Percentiles rank a stretch among this genome's conserved stretches.
phyloP scores from a whole-genome alignment of 2,329 filamentous ascomycete genomes.

The Cercospora beticola region DNA sequence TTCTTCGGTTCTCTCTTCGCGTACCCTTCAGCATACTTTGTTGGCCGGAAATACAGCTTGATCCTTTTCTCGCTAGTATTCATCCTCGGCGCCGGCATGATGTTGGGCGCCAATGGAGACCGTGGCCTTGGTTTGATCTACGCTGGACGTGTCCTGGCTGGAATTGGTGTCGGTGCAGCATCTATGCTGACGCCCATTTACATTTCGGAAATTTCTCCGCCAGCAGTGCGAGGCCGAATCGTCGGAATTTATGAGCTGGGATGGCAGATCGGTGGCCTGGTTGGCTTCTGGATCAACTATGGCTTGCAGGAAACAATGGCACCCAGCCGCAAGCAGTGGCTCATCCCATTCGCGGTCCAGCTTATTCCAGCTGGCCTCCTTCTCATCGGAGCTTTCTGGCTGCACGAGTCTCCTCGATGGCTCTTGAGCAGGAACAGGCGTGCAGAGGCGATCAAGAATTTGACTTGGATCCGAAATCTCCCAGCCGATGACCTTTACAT shows the following conservation, averaged over 20 bases:
- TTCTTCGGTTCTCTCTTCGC: constrained; percentile 77
- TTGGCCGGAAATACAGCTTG: constrained; percentile 66
- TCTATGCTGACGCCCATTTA: constrained; percentile 61
- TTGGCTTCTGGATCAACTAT: constrained; percentile 54
- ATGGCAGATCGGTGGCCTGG: constrained; percentile 54
- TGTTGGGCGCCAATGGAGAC: constrained; percentile 63
- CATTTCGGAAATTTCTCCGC: constrained; percentile 58
- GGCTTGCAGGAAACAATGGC: constrained; percentile 42
- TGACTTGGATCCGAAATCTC: constrained; percentile 65
- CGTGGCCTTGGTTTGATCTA: constrained; percentile 64
- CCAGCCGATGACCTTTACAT: constrained; percentile 63
- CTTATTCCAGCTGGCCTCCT: constrained; percentile 66
- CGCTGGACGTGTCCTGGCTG: constrained; percentile 58
- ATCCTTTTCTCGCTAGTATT: constrained; percentile 64
- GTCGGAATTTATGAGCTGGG: constrained; percentile 59
- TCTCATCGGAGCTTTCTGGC: constrained; percentile 44
- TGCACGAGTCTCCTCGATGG: constrained; percentile 49
- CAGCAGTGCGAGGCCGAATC: constrained; percentile 59
- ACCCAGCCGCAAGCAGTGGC: constrained; percentile 47
- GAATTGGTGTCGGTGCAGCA: constrained; percentile 57
- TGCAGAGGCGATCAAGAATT: constrained; percentile 44
- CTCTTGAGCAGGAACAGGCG: constrained; percentile 45
- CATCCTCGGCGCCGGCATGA: constrained; percentile 68
- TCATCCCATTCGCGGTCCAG: constrained; percentile 60
- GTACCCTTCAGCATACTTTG: constrained; percentile 63